Evolutionary conservation across 805 yeast species (phyloP), one percentile per base, ranked within the genome.

Genomic region (Candida quercuum): DNA sequence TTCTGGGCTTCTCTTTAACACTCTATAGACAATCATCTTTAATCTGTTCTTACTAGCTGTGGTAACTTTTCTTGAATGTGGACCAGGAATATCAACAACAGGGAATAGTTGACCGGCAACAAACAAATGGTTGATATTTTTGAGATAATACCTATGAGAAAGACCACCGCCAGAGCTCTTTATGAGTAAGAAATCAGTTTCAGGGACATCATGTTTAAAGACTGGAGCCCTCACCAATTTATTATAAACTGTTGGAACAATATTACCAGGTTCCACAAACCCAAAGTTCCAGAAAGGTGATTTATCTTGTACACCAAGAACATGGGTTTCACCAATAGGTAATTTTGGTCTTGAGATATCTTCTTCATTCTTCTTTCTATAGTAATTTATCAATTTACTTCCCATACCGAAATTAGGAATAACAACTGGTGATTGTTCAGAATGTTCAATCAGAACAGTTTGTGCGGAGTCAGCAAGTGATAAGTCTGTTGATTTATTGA

Each of bases 281-380:
- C 99, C 99, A 65, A 88, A 93, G 59, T 89, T 93, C 98, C 99
- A 93, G 57, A 93, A 93, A 11, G 99, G 97, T 7, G 96, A 86
- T 51, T 94, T 74, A 61, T 93, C 99, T 56, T 89, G 96, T 1
- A 86, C 86, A n/a, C 96, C 97, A 26, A 93, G 67, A 3, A 93
- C 96, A 61, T 86, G 93, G 0, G 98, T 93, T 57, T 93, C 99
- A 32, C 99, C 99, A 29, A 88, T 71, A 1, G 86, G 75, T 20
- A 88, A 67, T 52, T 89, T 91, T 0, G 98, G 98, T 42, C 98
- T 75, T 5, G 84, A 70, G 4, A 76, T 74, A 57, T 93, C 99
- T 35, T 85, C 88, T 13, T 81, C 87, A 41, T 69, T 69, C 42
- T 75, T 77, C 57, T 91, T 91, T 47, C 99, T 73, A 60, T 93